These are phyloP conservation scores for Pachysandra terminalis DNA, from an alignment of 164 flowering plant genomes.

Conservation along the genomic window DNA sequence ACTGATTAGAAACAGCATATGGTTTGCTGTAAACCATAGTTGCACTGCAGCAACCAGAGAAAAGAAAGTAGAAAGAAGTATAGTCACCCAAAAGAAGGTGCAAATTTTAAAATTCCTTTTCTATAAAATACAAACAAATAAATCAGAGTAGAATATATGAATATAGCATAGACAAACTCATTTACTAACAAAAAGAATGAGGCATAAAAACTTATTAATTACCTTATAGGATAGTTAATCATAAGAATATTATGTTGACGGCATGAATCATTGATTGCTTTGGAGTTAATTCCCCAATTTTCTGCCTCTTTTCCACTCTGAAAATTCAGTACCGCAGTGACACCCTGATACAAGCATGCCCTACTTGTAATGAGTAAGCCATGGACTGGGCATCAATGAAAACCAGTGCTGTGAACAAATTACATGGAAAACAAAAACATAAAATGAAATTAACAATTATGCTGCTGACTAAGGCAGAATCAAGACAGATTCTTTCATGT, in stretches of 20 bases:
- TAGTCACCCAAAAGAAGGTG: too few species aligned
- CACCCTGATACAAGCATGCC: slow-evolving; percentile 51
- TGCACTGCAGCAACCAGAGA: too few species aligned
- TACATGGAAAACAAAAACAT: not conserved
- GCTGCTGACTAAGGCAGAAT: not conserved
- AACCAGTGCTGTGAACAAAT: not conserved
- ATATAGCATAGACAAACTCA: not conserved
- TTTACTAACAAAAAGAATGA: not conserved
- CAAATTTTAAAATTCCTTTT: too few species aligned
- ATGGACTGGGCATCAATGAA: not conserved
- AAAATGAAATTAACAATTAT: not conserved
- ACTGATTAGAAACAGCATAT: too few species aligned
- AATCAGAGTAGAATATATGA: not conserved
- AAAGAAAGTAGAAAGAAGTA: too few species aligned
- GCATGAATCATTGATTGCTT: slow-evolving; percentile 66
- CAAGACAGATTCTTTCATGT: not conserved
- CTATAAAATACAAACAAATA: too few species aligned
- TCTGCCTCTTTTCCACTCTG: slow-evolving; percentile 77
- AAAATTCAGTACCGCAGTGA: slow-evolving; percentile 81
- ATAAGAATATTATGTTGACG: slow-evolving; percentile 57
- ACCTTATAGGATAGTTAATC: slow-evolving; percentile 91
- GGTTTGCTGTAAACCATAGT: too few species aligned
- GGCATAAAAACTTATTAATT: slow-evolving; percentile 5
- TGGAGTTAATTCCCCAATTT: slow-evolving; percentile 84
- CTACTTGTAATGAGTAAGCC: slow-evolving; percentile 6